Evolutionary conservation across 2,329 filamentous ascomycete genomes (phyloP).

Genomic region (Nothophoma quercina): DNA sequence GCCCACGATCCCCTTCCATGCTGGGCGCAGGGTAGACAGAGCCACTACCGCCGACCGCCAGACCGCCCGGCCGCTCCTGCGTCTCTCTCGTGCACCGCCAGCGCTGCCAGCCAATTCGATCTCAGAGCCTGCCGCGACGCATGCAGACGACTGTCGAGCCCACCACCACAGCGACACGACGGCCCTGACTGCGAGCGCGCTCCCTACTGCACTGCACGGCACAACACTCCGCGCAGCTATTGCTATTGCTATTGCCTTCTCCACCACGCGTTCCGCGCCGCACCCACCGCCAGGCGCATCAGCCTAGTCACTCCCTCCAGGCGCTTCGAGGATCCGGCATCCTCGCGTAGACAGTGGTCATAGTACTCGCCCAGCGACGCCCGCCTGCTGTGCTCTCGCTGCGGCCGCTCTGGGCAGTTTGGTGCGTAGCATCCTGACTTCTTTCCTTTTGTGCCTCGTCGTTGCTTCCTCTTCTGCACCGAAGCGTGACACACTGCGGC

Average conservation of each 20-base stretch:
- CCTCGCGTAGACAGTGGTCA: too few species aligned
- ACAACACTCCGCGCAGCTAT: neutral
- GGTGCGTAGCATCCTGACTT: conserved; percentile 44
- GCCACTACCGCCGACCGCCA: too few species aligned
- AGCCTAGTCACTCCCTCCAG: conserved; percentile 48
- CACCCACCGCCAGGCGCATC: conserved; percentile 28
- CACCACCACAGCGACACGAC: conserved; percentile 2
- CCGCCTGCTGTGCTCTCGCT: conserved; percentile 19
- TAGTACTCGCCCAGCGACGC: conserved; percentile 38
- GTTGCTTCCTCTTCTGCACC: conserved; percentile 11
- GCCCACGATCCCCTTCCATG: conserved; percentile 11
- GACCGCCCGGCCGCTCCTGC: neutral
- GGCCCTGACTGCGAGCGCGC: neutral
- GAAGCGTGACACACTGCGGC: neutral
- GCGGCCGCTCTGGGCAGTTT: conserved; percentile 32
- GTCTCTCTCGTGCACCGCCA: neutral
- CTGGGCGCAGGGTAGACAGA: too few species aligned
- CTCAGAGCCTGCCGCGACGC: conserved; percentile 7
- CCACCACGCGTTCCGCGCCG: neutral
- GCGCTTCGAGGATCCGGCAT: conserved; percentile 55
- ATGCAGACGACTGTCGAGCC: neutral
- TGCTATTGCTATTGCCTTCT: neutral
- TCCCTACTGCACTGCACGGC: neutral
- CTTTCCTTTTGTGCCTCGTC: conserved; percentile 25
- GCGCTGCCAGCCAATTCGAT: neutral